Percentiles rank a stretch among this genome's conserved stretches.
phyloP scores from a whole-genome alignment of 1,139 yeast species.

The Blastobotrys aristatus region DNA sequence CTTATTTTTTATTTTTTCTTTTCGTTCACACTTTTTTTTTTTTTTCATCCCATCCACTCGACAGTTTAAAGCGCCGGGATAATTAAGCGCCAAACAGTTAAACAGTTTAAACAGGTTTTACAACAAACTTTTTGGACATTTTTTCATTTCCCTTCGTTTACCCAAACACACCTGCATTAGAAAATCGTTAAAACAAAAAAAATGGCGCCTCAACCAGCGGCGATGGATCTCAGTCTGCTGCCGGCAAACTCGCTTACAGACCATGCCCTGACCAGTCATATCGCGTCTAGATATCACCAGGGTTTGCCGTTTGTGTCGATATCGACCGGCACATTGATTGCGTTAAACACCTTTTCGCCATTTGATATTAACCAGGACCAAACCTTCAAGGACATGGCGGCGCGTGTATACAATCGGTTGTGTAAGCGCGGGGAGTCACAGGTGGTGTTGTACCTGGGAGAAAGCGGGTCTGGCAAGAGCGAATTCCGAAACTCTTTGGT shows the following conservation, averaged over 20 bases:
- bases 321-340: slow-evolving; percentile 37
- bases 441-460: slow-evolving; percentile 38
- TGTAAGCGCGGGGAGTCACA: slow-evolving; percentile 39
- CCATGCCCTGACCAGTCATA: slow-evolving; percentile 40
- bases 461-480: slow-evolving; percentile 39
- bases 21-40: background rate
- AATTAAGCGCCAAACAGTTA: too few species aligned
- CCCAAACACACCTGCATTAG: background rate
- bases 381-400: slow-evolving; percentile 38
- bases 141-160: background rate
- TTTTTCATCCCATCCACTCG: too few species aligned
- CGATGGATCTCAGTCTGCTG: slow-evolving; percentile 37
- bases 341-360: slow-evolving; percentile 38
- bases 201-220: slow-evolving; percentile 29
- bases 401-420: slow-evolving; percentile 37
- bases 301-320: slow-evolving; percentile 39
- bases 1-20: background rate
- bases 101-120: too few species aligned
- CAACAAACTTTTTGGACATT: too few species aligned
- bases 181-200: background rate
- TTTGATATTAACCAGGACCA: slow-evolving; percentile 38
- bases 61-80: too few species aligned
- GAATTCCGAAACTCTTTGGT: slow-evolving; percentile 35
- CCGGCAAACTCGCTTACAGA: slow-evolving; percentile 36
- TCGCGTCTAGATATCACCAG: slow-evolving; percentile 41